Base-by-base conservation (phyloP, 2,329 filamentous ascomycete genomes). In the Alternaria solani region DNA sequence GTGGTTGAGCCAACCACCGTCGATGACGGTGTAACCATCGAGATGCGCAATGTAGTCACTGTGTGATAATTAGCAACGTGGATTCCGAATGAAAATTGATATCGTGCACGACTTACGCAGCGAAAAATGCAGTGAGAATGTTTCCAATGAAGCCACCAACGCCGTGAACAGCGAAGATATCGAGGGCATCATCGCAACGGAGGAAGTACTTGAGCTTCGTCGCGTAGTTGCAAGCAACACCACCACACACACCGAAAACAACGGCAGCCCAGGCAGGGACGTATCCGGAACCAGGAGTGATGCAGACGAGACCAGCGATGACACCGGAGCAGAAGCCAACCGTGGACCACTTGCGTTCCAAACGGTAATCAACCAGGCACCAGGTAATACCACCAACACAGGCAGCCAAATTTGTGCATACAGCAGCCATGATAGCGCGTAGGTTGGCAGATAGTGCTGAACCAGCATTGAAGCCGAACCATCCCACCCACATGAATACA, bases 391-490 rank as follows among this genome's bases (percentile, higher is more conserved):
- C 93, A 57, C 92, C 93, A 8, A 93, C 87, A 61, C 90, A 92
- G 36, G 93, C 93, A 25, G 93, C 89, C 30, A 96, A 82, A 77
- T 96, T 95, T 55, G 93, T 96, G 43, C 94, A 91, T 1, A 94
- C 85, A 11, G 91, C 91, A 44, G 93, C 93, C 89, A 96, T 93
- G 70, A 96, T 86, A 44, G 92, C 92, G 49, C 93, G 89, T 74
- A 96, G 79, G 78, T 95, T 96, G 52, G 92, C 92, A 49, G 89
- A 85, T 56, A 95, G 83, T 14, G 92, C 93, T 16, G 90, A 93
- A 65, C 93, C 93, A 51, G 91, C 92, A 72, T 96, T 97, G 87
- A 97, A 97, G 48, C 93, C 93, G 73, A 96, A 96, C 93, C 93
- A 97, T 55, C 93, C 93, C 16, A 96, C 91, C 93, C 93, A 97